Base-by-base conservation (phyloP, 352 stramenopile species). In the Sclerospora graminicola region DNA sequence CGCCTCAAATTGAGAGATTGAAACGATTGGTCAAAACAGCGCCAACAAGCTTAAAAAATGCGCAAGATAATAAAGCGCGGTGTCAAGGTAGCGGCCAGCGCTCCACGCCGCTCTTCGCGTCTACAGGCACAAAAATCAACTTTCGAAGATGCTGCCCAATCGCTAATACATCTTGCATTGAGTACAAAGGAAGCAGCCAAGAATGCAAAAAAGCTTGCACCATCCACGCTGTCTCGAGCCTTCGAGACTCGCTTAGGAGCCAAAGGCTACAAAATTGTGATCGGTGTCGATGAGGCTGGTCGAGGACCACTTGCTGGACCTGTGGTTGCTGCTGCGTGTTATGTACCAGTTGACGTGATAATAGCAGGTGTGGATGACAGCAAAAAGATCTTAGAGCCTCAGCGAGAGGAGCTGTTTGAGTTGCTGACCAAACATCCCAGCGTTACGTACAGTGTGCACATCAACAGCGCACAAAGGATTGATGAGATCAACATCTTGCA, bases 401-500 rank as follows among this genome's bases (percentile, higher is more conserved):
- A 95, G 34, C 79, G 95, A 7, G 93, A 98, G 58, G 30, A 47
- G 48, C 65, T 98, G 10, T 98, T 89, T 47, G 66, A 95, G 42
- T 51, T 76, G 41, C 74, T 98, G 36, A 81, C 87, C 26, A 54
- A 59, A 1, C 67, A 93, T 41, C 71, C 74, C 11, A 57, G 62
- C 13, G 62, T 98, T 41, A 58, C 69, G n/a, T 98, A 85, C 61
- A 87, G 82, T 0, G 84, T 97, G 7, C 72, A 86, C 51, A 58
- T 82, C 18, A 82, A 74, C 32, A 84, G 63, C 20, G 55, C 76
- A 7, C 57, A 83, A 43, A 64, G 82, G 3, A 99, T 99, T 66
- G 96, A 99, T 65, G 82, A 98, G 70, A 96, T 99, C 53, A 99
- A 99, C 65, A 99, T 99, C 61, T 68, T 99, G 21, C 93, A 98